phyloP scores from a whole-genome alignment of 2,329 filamentous ascomycete species.

The Paramyrothecium sp. region DNA sequence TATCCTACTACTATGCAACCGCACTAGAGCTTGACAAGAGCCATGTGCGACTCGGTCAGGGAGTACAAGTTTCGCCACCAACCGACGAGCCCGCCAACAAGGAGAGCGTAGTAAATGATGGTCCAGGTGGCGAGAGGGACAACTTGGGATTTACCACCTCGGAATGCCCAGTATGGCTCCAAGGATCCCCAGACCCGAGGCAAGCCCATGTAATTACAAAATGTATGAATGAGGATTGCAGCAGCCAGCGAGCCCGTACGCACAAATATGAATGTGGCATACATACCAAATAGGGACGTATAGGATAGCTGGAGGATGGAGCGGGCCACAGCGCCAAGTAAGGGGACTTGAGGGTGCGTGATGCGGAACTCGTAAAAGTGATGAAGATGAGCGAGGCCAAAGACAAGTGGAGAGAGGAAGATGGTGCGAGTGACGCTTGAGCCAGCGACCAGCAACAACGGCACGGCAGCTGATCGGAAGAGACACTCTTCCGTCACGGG shows the following conservation, averaged over 20 bases:
- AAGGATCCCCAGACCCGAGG: constrained; percentile 83
- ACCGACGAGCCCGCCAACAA: constrained; percentile 67
- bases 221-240: constrained; percentile 74
- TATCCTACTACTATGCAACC: too few relatives aligned
- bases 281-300: constrained; percentile 91
- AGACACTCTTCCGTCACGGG: constrained; percentile 91
- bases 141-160: constrained; percentile 17
- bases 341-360: constrained; percentile 69
- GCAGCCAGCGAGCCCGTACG: constrained; percentile 79
- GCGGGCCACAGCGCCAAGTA: constrained; percentile 62
- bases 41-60: constrained; percentile 57
- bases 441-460: constrained; percentile 74
- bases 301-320: constrained; percentile 84
- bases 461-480: constrained; percentile 84
- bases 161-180: constrained; percentile 45
- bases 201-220: constrained; percentile 91
- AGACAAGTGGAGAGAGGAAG: constrained; percentile 82
- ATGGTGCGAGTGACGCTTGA: constrained; percentile 60
- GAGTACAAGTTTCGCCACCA: constrained; percentile 73
- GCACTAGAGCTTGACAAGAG: constrained; percentile 26
- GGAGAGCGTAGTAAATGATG: constrained; percentile 72
- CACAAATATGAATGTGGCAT: constrained; percentile 84
- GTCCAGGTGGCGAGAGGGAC: constrained; percentile 56
- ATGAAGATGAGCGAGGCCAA: constrained; percentile 90
- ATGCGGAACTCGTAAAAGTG: constrained; percentile 94